Evolutionary conservation across 169 alveolate genomes (phyloP), one percentile per base, ranked within the genome.

Genomic region (Hammondia hammondi): DNA sequence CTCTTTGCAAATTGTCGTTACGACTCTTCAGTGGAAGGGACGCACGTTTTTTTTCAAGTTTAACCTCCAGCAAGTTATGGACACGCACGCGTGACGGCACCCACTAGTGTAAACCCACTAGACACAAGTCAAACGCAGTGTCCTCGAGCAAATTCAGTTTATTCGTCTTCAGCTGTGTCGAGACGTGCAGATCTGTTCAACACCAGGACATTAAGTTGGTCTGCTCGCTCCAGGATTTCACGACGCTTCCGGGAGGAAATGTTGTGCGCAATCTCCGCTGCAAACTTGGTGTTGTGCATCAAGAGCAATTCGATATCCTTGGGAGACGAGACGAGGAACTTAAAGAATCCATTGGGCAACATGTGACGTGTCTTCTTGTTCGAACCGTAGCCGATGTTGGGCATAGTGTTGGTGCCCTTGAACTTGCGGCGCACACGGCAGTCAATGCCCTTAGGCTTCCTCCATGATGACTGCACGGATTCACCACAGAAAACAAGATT

Each of bases 381-480:
- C 87, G 99, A 98, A 81, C 99, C 99, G 95, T 98, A 99, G 67
- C 99, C 99, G 95, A 99, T 98, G 97, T 98, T 98, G 94, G 99
- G 99, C 98, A 98, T 98, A 71, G 97, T 96, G 93, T 97, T 98
- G 91, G 98, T 98, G 93, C 99, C 99, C 97, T 97, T 98, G 98
- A 98, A 99, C 95, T 98, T 97, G 91, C 99, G 98, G 94, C 99
- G 98, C 73, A 98, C 99, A 88, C 99, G 98, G 88, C 99, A 98
- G 95, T 99, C 99, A 85, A 99, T 99, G 97, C 99, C 99, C 97
- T 98, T 98, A 91, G 99, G 99, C 97, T 98, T 98, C 96, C 99
- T 98, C 99, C 99, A 99, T 93, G 98, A 97, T 45, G 97, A 96
- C 98, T 97, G 93, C 94, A 89, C 81, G 56, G 37, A 73, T 21